Conservation (phyloP, 176 grass and related monocot species). For the Hordeum marinum region DNA sequence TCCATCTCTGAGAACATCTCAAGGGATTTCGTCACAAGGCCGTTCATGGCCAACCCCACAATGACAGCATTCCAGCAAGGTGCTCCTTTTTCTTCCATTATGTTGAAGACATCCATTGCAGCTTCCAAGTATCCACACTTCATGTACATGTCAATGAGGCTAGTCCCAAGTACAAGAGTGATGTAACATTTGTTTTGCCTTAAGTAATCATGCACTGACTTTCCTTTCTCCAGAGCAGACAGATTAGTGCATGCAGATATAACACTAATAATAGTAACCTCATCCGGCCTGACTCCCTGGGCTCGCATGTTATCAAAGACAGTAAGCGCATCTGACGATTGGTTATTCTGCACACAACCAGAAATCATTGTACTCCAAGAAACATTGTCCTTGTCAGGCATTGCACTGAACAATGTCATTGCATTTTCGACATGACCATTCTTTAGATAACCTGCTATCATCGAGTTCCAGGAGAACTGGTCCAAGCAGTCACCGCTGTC, state of each 20-base stretch:
- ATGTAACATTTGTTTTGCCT: conserved; percentile 42
- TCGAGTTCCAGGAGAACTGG: conserved; percentile 84
- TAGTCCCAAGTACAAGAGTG: conserved; percentile 58
- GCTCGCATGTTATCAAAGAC: conserved; percentile 61
- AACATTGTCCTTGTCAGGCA: conserved; percentile 65
- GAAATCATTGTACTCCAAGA: conserved; percentile 79
- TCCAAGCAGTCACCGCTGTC: conserved; percentile 45
- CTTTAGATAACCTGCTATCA: conserved; percentile 74
- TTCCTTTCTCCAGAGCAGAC: conserved; percentile 71
- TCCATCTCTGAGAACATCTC: conserved; percentile 72
- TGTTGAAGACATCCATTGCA: conserved; percentile 70
- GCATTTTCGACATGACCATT: conserved; percentile 49
- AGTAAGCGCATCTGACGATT: conserved; percentile 50
- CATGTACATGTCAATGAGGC: conserved; percentile 96
- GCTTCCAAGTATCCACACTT: conserved; percentile 65
- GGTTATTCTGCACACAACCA: conserved; percentile 71
- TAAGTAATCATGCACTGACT: conserved; percentile 68
- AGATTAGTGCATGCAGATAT: conserved; percentile 69
- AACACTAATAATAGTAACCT: conserved; percentile 66
- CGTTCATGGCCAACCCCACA: conserved; percentile 77
- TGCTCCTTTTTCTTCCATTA: conserved; percentile 46
- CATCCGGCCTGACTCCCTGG: conserved; percentile 53
- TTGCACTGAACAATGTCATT: conserved; percentile 44
- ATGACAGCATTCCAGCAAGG: conserved; percentile 86
- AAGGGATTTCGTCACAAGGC: conserved; percentile 57